Evolutionary conservation across 495 filamentous ascomycete genomes (phyloP), one percentile per base, ranked within the genome.

Genomic region (Hypoxylon subgilvum): DNA sequence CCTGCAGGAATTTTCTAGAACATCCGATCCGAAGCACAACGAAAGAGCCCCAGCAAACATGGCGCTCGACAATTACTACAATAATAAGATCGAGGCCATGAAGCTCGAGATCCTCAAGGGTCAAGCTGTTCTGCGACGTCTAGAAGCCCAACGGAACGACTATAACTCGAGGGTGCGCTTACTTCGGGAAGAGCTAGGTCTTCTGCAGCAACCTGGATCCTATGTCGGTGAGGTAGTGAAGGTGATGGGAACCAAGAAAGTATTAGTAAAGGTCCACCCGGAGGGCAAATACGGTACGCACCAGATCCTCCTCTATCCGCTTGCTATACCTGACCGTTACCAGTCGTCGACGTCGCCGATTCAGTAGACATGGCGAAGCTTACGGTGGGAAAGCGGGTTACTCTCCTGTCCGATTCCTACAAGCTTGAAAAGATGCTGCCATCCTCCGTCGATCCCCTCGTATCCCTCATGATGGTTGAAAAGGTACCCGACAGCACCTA

Each of bases 391-490:
- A 99, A 99, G 77, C 92, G 94, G 52, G 95, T 99, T 35, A 96
- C 94, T 38, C 84, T 99, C 12, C 84, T 98, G 14, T 96, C 90
- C 48, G 94, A 98, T 73, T 88, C 88, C 39, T 98, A 98, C 81
- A 96, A 96, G 73, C 86, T 98, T 67, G 93, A 97, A 73, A 96
- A 95, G 79, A 96, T 97, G 80, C 86, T 98, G 8, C 94, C 94
- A 16, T 96, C 92, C 52, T 94, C 93, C 48, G 93, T 98, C 68
- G 94, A 98, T 70, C 94, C 94, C 23, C 87, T 98, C 42, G 94
- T 99, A 28, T 97, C 94, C n/a, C 90, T 99, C 67, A 99, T 99
- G 94, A 97, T 99, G 95, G 94, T 99, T 36, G 94, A 99, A 74
- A 99, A 99, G 77, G 94, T 99, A 19, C 94, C 94, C 21, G 94